Evolutionary conservation across 192 early-diverging fungal genomes (phyloP).

Genomic region (Kickxella alabastrina): DNA sequence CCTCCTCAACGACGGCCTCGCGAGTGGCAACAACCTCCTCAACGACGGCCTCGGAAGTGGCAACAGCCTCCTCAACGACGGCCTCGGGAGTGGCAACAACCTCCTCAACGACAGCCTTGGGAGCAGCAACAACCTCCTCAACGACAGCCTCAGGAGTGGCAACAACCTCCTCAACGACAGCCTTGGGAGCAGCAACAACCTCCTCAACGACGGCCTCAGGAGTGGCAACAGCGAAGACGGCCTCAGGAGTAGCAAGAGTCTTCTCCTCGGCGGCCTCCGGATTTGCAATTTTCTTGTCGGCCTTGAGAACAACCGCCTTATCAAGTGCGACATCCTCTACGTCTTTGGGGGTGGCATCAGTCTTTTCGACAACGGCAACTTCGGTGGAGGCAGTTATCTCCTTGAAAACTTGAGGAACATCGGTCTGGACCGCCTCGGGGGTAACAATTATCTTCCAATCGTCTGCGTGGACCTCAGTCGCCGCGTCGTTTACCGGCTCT

Average conservation of each 20-base stretch:
- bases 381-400: not conserved
- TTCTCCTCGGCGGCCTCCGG: not conserved
- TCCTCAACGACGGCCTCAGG: not conserved
- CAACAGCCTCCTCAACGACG: not conserved
- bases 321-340: not conserved
- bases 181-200: not conserved
- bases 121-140: not conserved
- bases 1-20: not conserved
- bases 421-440: not conserved
- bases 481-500: not conserved
- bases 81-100: not conserved
- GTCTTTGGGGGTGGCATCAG: not conserved
- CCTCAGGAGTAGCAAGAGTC: not conserved
- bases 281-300: too few species aligned
- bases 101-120: not conserved
- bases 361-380: not conserved
- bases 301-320: not conserved
- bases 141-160: not conserved
- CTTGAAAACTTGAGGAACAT: not conserved
- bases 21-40: not conserved
- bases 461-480: too few species aligned
- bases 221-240: not conserved
- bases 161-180: not conserved
- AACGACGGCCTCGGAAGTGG: not conserved
- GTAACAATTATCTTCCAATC: too few species aligned